Evolutionary conservation across 2,329 filamentous ascomycete genomes (phyloP), one percentile per base, ranked within the genome.

Genomic region (Aspergillus texensis): DNA sequence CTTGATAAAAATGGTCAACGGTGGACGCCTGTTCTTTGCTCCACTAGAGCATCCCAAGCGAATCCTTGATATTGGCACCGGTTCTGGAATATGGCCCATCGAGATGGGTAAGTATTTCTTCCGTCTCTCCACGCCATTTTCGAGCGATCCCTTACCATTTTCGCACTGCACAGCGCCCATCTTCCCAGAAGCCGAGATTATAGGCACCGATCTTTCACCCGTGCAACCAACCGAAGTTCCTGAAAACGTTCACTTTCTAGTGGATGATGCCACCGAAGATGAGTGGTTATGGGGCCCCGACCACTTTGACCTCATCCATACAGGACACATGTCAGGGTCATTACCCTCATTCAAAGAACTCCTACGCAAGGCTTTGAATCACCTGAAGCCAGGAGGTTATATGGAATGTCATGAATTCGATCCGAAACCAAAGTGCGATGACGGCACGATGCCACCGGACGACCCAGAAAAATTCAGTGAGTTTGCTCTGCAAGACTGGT

Each of bases 201-300:
- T 84, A 56, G 89, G 88, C 36, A 89, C 86, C 10, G 89, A 91
- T 70, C 80, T 91, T 6, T 90, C 88, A 1, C 88, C 89, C 1
- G 88, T 91, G 30, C 89, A 91, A 71, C 88, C 89, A 2, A 79
- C 79, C 5, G 81, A 85, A 55, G 88, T 92, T 0, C 90, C 91
- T 0, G 84, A 86, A 21, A 94, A 94, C 66, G 89, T 93, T 16
- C 86, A 88, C 65, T 94, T 94, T 68, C 87, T 88, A 64, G 84
- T 94, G 53, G 90, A 93, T 71, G 90, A 93, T 70, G 83, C 83
- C 72, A 82, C 84, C 4, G 86, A 88, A 71, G 79, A 82, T 1
- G 84, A 90, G 61, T 88, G 87, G 86, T 78, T 85, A 77, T 72
- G 86, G 77, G 78, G 81, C 6, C 70, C 78, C 0, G 69, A 81